These are phyloP conservation scores for Stenogyne calaminthoides DNA, from an alignment of 305 asterid species.

Conservation along the genomic window DNA sequence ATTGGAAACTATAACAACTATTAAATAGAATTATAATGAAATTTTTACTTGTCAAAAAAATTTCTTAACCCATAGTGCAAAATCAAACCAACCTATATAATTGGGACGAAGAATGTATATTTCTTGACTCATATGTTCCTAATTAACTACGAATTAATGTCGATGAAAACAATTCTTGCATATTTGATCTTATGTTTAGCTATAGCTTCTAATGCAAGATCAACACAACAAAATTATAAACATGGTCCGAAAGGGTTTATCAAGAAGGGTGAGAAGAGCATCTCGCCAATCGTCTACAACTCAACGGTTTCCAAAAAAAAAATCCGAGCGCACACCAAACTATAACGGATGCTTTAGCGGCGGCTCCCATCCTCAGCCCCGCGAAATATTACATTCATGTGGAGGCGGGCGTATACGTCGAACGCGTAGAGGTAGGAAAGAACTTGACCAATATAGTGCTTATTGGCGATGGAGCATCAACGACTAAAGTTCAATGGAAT, in stretches of 20 bases:
- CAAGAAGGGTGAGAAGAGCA: not conserved
- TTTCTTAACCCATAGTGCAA: too few relatives aligned
- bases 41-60: too few relatives aligned
- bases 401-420: not conserved
- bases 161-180: not conserved
- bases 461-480: not conserved
- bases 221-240: not conserved
- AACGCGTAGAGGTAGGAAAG: not conserved
- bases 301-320: not conserved
- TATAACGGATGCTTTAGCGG: not conserved
- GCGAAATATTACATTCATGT: conserved; percentile 1
- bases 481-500: not conserved
- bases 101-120: too few relatives aligned
- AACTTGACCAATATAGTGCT: not conserved
- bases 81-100: too few relatives aligned
- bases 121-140: not conserved
- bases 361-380: not conserved
- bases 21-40: too few relatives aligned
- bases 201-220: not conserved
- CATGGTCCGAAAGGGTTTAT: not conserved
- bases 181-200: not conserved
- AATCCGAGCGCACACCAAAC: not conserved
- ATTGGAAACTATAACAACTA: too few relatives aligned
- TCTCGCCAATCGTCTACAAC: not conserved
- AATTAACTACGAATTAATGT: not conserved